A percentile compares a stretch with the other conserved stretches of the same genome.
Conservation (phyloP, 2,329 filamentous ascomycete genomes). For the Trichophyton verrucosum region DNA sequence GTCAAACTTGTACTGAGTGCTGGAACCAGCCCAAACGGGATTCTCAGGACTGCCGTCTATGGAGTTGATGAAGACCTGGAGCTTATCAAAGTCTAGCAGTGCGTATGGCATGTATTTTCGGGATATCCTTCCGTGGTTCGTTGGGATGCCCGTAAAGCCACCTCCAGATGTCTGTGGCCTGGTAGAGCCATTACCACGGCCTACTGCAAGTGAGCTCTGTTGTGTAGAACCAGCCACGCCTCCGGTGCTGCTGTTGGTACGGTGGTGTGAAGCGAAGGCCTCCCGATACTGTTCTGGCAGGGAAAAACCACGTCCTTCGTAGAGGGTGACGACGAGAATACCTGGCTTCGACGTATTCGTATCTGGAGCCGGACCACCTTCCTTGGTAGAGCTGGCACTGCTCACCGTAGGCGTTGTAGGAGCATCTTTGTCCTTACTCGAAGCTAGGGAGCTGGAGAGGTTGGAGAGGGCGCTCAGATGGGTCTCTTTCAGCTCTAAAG, state of each 20-base stretch:
- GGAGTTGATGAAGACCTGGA: slow-evolving; percentile 95
- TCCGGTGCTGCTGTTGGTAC: neutral
- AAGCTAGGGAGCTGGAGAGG: slow-evolving; percentile 1
- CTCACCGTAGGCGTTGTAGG: neutral
- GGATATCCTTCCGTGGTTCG: slow-evolving; percentile 87
- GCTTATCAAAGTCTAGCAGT: slow-evolving; percentile 94
- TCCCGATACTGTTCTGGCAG: neutral
- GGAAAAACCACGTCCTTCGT: neutral
- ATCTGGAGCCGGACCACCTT: neutral
- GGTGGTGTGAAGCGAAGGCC: neutral
- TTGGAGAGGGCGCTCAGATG: slow-evolving; percentile 1
- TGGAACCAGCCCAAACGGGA: slow-evolving; percentile 89
- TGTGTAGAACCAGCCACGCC: neutral
- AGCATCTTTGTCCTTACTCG: neutral
- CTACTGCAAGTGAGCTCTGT: neutral
- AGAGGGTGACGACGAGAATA: neutral
- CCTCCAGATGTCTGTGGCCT: neutral
- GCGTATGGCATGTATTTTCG: slow-evolving; percentile 96
- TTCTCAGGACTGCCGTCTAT: slow-evolving; percentile 91
- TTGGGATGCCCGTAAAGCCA: slow-evolving; percentile 40
- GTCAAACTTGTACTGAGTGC: slow-evolving; percentile 98
- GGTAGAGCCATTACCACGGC: neutral
- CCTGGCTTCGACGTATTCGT: neutral
- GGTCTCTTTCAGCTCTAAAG: slow-evolving; percentile 1
- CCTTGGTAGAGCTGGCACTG: neutral